Evolutionary conservation across 1,284 basidiomycete species (phyloP).

Genomic region (Ustilago sp.): DNA sequence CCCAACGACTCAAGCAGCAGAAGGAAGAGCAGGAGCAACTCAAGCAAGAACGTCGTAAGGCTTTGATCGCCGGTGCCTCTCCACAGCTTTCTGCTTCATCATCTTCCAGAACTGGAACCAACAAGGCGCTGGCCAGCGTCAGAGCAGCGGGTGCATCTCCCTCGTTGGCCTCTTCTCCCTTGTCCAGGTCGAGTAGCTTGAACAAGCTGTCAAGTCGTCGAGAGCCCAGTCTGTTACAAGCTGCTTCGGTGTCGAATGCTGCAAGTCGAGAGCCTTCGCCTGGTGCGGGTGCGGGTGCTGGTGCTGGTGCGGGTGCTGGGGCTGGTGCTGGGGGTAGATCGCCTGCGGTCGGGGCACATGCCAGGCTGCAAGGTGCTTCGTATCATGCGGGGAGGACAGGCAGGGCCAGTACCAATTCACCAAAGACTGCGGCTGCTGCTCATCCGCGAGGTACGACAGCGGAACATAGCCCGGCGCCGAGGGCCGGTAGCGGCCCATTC

Average conservation of each 20-base stretch:
- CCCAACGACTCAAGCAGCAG: conserved; percentile 49
- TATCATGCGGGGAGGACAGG: conserved; percentile 9
- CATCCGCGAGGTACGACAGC: conserved; percentile 1
- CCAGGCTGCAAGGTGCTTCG: conserved; percentile 15
- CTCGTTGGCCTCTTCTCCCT: conserved; percentile 12
- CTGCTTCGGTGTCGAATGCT: conserved; percentile 16
- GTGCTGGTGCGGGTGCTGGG: background rate
- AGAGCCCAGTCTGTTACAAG: conserved; percentile 9
- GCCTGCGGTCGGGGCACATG: background rate
- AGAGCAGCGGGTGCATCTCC: conserved; percentile 10
- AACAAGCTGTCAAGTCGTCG: conserved; percentile 30
- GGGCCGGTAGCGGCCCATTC: background rate
- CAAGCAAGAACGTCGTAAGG: conserved; percentile 40
- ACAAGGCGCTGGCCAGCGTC: conserved; percentile 24
- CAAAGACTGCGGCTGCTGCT: conserved; percentile 3
- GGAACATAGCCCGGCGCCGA: background rate
- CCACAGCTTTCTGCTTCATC: conserved; percentile 21
- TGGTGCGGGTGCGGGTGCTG: background rate
- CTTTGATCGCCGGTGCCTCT: conserved; percentile 41
- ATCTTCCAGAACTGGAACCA: conserved; percentile 21
- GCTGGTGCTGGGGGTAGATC: conserved; percentile 5
- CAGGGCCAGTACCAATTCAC: conserved; percentile 28
- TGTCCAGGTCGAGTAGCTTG: conserved; percentile 43
- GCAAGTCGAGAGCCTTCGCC: conserved; percentile 30
- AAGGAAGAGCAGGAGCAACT: conserved; percentile 49